phyloP scores from a whole-genome alignment of 1,284 basidiomycete genomes.

The Ustanciosporium gigantosporum region DNA sequence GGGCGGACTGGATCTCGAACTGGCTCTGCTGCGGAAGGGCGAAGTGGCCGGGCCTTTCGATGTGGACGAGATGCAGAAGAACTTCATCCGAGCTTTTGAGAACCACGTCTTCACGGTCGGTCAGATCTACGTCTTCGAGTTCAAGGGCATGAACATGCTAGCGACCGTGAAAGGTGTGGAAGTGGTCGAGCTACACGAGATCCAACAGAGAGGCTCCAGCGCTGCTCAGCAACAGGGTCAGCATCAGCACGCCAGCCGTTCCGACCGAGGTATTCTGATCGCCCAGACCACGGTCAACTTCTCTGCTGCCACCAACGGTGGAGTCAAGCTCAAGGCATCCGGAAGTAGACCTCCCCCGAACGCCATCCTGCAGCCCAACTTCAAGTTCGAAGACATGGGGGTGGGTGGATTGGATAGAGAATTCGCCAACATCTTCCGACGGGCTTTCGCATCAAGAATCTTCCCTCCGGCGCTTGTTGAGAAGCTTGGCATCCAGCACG shows the following conservation, averaged over 20 bases:
- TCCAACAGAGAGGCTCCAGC: conserved; percentile 22
- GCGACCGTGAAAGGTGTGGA: conserved; percentile 72
- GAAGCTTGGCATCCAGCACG: conserved; percentile 97
- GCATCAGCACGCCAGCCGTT: conserved; percentile 32
- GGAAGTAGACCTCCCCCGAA: conserved; percentile 91
- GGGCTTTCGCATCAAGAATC: conserved; percentile 96
- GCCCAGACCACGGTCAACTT: conserved; percentile 87
- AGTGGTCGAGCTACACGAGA: conserved; percentile 66
- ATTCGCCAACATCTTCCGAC: conserved; percentile 95
- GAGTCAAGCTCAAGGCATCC: conserved; percentile 88
- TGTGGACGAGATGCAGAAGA: conserved; percentile 79
- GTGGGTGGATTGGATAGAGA: conserved; percentile 96
- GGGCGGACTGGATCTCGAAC: conserved; percentile 53
- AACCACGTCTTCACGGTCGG: conserved; percentile 67
- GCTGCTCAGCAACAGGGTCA: neutral
- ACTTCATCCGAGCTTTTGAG: conserved; percentile 76
- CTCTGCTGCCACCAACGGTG: conserved; percentile 77
- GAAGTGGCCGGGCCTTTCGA: conserved; percentile 62
- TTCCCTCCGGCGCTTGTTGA: conserved; percentile 96
- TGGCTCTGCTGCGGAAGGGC: conserved; percentile 46
- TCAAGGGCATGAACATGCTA: conserved; percentile 82
- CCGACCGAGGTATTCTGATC: conserved; percentile 74
- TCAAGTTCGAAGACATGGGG: conserved; percentile 99
- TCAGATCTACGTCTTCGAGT: conserved; percentile 84
- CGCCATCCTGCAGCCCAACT: conserved; percentile 94